Evolutionary conservation across 2,329 filamentous ascomycete genomes (phyloP), one percentile per base, ranked within the genome.

Genomic region (Clonostachys byssicola): DNA sequence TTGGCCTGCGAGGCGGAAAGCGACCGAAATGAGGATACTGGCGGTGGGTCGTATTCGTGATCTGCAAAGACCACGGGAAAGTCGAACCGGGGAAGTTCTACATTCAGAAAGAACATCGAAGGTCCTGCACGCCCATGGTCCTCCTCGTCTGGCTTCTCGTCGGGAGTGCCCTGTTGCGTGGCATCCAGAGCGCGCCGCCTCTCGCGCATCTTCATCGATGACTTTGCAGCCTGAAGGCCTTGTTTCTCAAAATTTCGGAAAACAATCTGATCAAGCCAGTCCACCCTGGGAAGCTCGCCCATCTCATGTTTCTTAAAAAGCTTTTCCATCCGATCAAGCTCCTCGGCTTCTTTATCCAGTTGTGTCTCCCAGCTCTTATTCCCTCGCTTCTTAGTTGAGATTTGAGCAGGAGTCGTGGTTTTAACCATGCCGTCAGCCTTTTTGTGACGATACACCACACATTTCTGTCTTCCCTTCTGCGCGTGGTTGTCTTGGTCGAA

Each of bases 301-400:
- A 96, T 95, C 62, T 99, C 95, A 61, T 97, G 94, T 67, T 96
- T 95, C 69, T 99, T 99, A 62, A 99, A 88, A 18, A 97, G 67
- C 46, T 83, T 86, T 60, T 97, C 92, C 55, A 99, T 79, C 16
- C 94, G 79, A 57, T 96, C 91, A 51, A 96, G 78, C 66, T 99
- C 94, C 46, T 89, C 84, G n/a, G 71, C 71, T 50, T 95, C 83
- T 55, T 86, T 86, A 48, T 88, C 83, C n/a, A 81, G 70, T 3
- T 75, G 70, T 2, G 75, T 67, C 2, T 71, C 70, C 10, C 45
- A 18, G 18, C 46, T 50, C 17, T 41, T 38, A 7, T 36, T 40
- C 13, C 36, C 16, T 7, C 36, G 23, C 12, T 71, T 77, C 49
- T 71, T 74, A 48, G 78, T 83, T 3, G 74, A 69, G 48, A 79